Conservation (phyloP, 352 stramenopile species). For the Plasmopara halstedii region DNA sequence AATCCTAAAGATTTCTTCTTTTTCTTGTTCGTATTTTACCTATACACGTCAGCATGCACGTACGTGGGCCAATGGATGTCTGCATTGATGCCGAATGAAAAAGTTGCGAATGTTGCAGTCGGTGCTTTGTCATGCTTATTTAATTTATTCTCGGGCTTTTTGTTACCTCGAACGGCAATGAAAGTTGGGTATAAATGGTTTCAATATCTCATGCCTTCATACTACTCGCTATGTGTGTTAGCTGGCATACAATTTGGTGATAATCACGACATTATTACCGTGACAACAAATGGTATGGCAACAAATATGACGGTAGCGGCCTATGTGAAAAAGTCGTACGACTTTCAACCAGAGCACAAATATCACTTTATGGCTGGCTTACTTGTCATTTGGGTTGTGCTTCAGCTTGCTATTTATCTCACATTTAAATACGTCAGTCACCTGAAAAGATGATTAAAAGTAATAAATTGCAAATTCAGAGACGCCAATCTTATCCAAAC, state of each 20-base stretch:
- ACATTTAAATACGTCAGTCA: conserved; percentile 66
- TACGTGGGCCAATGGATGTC: conserved; percentile 68
- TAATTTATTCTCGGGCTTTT: conserved; percentile 56
- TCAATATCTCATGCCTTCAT: conserved; percentile 50
- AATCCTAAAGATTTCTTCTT: background rate
- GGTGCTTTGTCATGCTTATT: conserved; percentile 62
- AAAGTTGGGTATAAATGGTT: conserved; percentile 59
- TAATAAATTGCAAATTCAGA: too few relatives aligned
- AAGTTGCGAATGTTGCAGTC: conserved; percentile 61
- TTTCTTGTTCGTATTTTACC: conserved; percentile 31
- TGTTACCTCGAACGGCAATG: conserved; percentile 48
- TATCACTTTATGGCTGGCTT: conserved; percentile 40
- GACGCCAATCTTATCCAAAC: too few relatives aligned
- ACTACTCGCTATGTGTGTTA: conserved; percentile 40
- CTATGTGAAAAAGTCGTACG: conserved; percentile 40
- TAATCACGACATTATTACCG: conserved; percentile 19
- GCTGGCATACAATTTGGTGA: conserved; percentile 35
- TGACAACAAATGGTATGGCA: conserved; percentile 7
- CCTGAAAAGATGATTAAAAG: conserved; percentile 36
- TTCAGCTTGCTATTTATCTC: conserved; percentile 37
- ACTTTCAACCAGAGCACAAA: conserved; percentile 41
- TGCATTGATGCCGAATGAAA: conserved; percentile 54
- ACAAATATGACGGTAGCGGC: conserved; percentile 23
- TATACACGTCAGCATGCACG: conserved; percentile 53
- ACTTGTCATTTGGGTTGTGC: conserved; percentile 45